Conservation (phyloP, 306 rosid species). For the Oemleria cerasiformis region DNA sequence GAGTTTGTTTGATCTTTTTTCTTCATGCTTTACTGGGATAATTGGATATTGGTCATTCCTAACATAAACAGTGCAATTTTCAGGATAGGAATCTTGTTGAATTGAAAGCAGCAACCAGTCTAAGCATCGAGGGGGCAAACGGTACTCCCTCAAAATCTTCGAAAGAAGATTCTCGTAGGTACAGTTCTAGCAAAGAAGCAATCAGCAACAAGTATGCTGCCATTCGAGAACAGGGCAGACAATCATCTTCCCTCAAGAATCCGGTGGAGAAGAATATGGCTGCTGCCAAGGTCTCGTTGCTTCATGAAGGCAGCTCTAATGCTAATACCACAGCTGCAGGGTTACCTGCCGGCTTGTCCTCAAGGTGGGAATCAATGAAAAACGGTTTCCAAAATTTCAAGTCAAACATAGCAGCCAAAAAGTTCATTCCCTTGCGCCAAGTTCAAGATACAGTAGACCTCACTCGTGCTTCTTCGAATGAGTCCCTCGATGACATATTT, state of each 20-base stretch:
- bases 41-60: constrained; percentile 1
- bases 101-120: constrained; percentile 48
- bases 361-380: constrained; percentile 76
- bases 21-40: neutral
- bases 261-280: constrained; percentile 50
- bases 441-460: constrained; percentile 40
- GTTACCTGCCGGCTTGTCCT: constrained; percentile 53
- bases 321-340: constrained; percentile 35
- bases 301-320: constrained; percentile 37
- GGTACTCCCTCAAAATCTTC: constrained; percentile 44
- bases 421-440: constrained; percentile 59
- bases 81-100: constrained; percentile 43
- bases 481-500: constrained; percentile 91
- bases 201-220: constrained; percentile 83
- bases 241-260: constrained; percentile 39
- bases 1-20: neutral
- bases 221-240: constrained; percentile 63
- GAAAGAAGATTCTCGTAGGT: constrained; percentile 63
- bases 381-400: constrained; percentile 74
- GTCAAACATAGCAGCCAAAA: constrained; percentile 63
- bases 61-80: constrained; percentile 20
- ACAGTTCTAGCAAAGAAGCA: constrained; percentile 72
- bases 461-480: constrained; percentile 61
- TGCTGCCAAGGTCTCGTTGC: constrained; percentile 67
- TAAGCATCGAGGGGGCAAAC: constrained; percentile 30